Base-by-base conservation (phyloP, 2,329 filamentous ascomycete species). In the Monosporascus sp. region DNA sequence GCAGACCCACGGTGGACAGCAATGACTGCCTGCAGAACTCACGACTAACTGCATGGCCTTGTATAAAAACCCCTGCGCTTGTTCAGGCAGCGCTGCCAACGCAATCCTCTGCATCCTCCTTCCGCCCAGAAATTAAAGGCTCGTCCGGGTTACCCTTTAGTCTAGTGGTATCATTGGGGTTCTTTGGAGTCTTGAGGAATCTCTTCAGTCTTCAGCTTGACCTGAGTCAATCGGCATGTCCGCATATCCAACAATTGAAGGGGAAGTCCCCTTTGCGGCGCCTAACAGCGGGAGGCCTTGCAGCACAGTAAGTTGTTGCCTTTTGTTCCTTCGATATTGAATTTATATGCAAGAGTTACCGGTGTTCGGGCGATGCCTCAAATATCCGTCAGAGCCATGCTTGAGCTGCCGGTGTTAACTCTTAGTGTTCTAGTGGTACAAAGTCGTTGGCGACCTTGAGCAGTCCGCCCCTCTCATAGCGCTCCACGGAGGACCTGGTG, bases 391-490 rank as follows among this genome's bases (percentile, higher is more conserved):
- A 34, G 31, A 14, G 11, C 31, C 31, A 14, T 34, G 5, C 11
- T 34, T 5, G 27, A 34, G 31, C 31, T 34, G 31, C 9, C 11
- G 9, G 11, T 6, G 9, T 34, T 34, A 11, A 34, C 31, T 14
- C 31, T 34, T 14, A 2, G 31, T 5, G 31, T 34, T 14, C 4
- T 34, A 34, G 31, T 59, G 53, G 53, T 57, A 59, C 36, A 53
- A 51, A 18, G 22, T 57, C 11, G 14, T 38, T 15, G 54, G 54
- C 31, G n/a, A 27, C 25, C 42, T 50, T 48, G 47, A 56, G 31
- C 6, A 41, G 59, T 22, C 65, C 81, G 1, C 81, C 78, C 2
- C 58, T 2, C 24, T 62, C n/a, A 49, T 62, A 38, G 51, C 47
- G 5, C 52, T 62, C 3, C 49, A 51, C 42, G 49, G 49, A 15